phyloP scores from a whole-genome alignment of 192 early-diverging fungal genomes.

The Rhizoclosmatium globosum region DNA sequence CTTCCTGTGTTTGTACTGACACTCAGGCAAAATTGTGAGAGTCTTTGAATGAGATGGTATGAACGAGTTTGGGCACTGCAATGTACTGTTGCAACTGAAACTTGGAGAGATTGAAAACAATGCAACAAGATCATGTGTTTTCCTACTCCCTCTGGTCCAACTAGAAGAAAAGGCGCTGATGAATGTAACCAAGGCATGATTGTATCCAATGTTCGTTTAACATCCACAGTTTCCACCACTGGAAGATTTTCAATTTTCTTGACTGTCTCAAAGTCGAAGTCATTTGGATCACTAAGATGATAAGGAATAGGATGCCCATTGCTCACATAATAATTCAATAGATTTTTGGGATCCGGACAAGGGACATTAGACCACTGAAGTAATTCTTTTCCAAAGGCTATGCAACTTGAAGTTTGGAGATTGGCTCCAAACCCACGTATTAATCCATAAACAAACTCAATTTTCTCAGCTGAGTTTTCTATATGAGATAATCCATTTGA shows the following conservation, averaged over 20 bases:
- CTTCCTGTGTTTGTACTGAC: slow-evolving; percentile 56
- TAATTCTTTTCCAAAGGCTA: slow-evolving; percentile 57
- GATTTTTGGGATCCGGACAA: slow-evolving; percentile 51
- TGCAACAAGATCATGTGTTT: slow-evolving; percentile 63
- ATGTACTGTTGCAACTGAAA: slow-evolving; percentile 57
- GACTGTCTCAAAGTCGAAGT: slow-evolving; percentile 32
- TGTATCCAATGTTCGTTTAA: slow-evolving; percentile 51
- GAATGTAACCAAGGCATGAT: slow-evolving; percentile 64
- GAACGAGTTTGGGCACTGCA: slow-evolving; percentile 68
- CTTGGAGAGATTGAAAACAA: slow-evolving; percentile 56
- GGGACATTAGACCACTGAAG: slow-evolving; percentile 53
- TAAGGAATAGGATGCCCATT: slow-evolving; percentile 48
- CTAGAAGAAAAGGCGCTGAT: slow-evolving; percentile 55
- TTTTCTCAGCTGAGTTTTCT: slow-evolving; percentile 22
- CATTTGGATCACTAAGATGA: slow-evolving; percentile 38
- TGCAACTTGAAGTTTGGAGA: slow-evolving; percentile 47
- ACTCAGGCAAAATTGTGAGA: slow-evolving; percentile 58
- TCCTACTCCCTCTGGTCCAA: slow-evolving; percentile 65
- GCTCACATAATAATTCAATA: slow-evolving; percentile 54
- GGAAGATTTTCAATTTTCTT: slow-evolving; percentile 53
- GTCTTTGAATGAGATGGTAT: slow-evolving; percentile 58
- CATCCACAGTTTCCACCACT: slow-evolving; percentile 60
- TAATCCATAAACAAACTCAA: slow-evolving; percentile 55
- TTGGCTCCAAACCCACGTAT: slow-evolving; percentile 63
- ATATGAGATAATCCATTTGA: slow-evolving; percentile 63